Evolutionary conservation across 352 stramenopile species (phyloP).

Genomic region (Phytophthora megakarya): DNA sequence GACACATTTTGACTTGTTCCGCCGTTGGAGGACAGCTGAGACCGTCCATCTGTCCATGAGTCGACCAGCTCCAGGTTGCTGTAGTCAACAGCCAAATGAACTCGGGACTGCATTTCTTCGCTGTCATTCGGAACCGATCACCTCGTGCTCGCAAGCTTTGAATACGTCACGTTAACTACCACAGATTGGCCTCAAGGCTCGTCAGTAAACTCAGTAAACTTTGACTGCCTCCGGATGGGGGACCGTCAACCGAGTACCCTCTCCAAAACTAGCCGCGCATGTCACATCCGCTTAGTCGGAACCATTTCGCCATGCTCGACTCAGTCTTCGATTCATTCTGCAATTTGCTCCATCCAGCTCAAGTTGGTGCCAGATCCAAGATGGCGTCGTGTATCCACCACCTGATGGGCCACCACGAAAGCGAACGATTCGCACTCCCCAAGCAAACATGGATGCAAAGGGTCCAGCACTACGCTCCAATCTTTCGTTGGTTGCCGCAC

Average conservation of each 20-base stretch:
- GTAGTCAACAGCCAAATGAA: not conserved
- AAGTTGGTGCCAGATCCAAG: conserved; percentile 8
- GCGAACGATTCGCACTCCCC: conserved; percentile 31
- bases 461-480: conserved; percentile 42
- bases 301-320: conserved; percentile 4
- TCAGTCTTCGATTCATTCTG: conserved; percentile 15
- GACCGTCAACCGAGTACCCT: conserved; percentile 1
- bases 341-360: conserved; percentile 6
- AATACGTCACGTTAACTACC: not conserved
- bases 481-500: conserved; percentile 58
- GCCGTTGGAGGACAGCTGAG: conserved; percentile 21
- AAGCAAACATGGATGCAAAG: conserved; percentile 24
- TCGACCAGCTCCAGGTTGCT: no score
- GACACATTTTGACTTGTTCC: conserved; percentile 15
- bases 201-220: conserved; percentile 11
- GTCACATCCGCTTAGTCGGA: conserved; percentile 21
- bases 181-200: no score
- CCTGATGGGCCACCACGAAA: conserved; percentile 9
- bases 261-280: conserved; percentile 12
- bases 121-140: no score
- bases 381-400: conserved; percentile 24
- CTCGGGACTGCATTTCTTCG: no score
- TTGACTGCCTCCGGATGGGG: conserved; percentile 5
- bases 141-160: not conserved
- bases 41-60: conserved; percentile 11